Conservation (phyloP, 371 early-diverging fungal genomes). For the Phascolomyces articulosus region DNA sequence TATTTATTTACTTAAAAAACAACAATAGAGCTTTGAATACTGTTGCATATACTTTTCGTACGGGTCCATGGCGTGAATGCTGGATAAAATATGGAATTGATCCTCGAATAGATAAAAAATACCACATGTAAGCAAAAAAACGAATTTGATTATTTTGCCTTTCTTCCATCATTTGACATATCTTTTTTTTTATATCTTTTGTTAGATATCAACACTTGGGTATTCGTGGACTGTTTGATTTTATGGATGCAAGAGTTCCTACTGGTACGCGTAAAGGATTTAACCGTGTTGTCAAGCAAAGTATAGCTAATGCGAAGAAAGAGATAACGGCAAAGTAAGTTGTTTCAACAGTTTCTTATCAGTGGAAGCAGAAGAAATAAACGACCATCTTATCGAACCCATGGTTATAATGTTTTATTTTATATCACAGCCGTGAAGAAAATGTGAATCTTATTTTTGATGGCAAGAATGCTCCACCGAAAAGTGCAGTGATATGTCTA, state of each 20-base stretch:
- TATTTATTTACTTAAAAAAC: background rate
- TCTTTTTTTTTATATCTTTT: background rate
- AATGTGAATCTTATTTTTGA: slow-evolving; percentile 19
- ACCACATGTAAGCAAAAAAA: slow-evolving; percentile 37
- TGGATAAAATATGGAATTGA: slow-evolving; percentile 69
- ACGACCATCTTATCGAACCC: too few relatives aligned
- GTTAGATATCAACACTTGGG: slow-evolving; percentile 16
- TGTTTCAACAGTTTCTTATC: too few relatives aligned
- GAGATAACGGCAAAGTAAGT: too few relatives aligned
- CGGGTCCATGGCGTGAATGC: slow-evolving; percentile 66
- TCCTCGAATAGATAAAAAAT: slow-evolving; percentile 50
- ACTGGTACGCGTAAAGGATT: background rate
- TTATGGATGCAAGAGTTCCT: background rate
- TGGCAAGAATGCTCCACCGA: slow-evolving; percentile 6
- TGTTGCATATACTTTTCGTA: slow-evolving; percentile 40
- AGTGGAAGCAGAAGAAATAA: too few relatives aligned
- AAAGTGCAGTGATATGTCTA: slow-evolving; percentile 12
- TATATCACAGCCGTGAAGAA: background rate
- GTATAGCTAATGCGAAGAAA: too few relatives aligned
- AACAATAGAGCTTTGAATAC: slow-evolving; percentile 32
- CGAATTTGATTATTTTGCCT: too few relatives aligned
- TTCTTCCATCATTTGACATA: background rate
- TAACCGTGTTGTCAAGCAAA: too few relatives aligned
- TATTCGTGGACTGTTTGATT: slow-evolving; percentile 4
- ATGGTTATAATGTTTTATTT: too few relatives aligned